A percentile compares a stretch with the other conserved stretches of the same genome.
These are phyloP conservation scores for Fraxinus nigra DNA, from an alignment of 305 asterid genomes.

Conservation along the genomic window DNA sequence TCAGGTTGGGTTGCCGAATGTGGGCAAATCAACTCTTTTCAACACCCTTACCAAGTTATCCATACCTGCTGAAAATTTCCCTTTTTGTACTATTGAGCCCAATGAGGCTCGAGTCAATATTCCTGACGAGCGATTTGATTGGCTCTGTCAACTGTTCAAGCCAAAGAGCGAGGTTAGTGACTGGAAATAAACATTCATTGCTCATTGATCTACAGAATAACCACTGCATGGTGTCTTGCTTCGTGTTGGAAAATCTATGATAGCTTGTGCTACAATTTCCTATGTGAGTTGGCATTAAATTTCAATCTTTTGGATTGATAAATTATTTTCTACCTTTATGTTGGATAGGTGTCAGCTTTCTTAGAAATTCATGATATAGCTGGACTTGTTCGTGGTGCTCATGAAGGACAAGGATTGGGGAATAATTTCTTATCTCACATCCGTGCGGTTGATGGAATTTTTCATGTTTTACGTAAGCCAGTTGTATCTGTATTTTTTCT, in stretches of 20 bases:
- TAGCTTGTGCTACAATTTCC: background rate
- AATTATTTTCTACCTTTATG: background rate
- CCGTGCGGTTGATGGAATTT: slow-evolving; percentile 98
- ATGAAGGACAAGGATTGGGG: slow-evolving; percentile 94
- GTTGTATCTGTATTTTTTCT: background rate
- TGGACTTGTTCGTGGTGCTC: slow-evolving; percentile 98
- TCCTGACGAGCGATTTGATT: slow-evolving; percentile 92
- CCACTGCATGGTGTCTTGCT: background rate
- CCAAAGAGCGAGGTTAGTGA: slow-evolving; percentile 88
- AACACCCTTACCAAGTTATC: slow-evolving; percentile 93
- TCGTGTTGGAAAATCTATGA: background rate
- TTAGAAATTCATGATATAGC: slow-evolving; percentile 97
- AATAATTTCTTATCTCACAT: slow-evolving; percentile 94
- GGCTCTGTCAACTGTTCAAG: slow-evolving; percentile 87
- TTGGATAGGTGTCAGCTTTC: slow-evolving; percentile 77
- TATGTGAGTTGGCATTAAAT: background rate
- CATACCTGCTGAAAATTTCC: slow-evolving; percentile 94
- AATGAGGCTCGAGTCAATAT: slow-evolving; percentile 88
- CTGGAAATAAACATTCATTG: background rate
- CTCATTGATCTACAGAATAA: background rate
- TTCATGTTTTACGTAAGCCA: slow-evolving; percentile 87
- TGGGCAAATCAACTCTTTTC: slow-evolving; percentile 90
- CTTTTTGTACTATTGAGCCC: slow-evolving; percentile 96
- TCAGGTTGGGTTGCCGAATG: slow-evolving; percentile 98
- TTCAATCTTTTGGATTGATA: background rate